These are phyloP conservation scores for Candida golubevii DNA, from an alignment of 805 yeast genomes.

Conservation along the genomic window DNA sequence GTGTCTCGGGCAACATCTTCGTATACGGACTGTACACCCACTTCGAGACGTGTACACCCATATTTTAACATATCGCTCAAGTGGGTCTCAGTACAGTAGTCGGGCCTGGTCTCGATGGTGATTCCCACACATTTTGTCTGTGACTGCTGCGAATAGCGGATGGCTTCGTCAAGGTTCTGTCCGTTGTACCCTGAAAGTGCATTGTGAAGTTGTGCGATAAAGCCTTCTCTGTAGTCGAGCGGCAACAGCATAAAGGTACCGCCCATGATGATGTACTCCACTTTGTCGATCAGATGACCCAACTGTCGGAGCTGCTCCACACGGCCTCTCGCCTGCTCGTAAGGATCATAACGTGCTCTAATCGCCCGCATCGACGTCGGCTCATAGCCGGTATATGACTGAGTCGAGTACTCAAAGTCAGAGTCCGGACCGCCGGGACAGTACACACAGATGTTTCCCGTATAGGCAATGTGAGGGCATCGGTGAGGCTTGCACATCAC, in stretches of 20 bases:
- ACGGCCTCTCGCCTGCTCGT: slow-evolving; percentile 97
- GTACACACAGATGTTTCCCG: slow-evolving; percentile 96
- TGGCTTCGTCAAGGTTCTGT: slow-evolving; percentile 83
- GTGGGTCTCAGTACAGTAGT: slow-evolving; percentile 95
- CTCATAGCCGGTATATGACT: slow-evolving; percentile 96
- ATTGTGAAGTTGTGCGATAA: slow-evolving; percentile 86
- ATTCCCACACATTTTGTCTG: slow-evolving; percentile 97
- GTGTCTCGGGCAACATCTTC: slow-evolving; percentile 99
- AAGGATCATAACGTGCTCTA: slow-evolving; percentile 96
- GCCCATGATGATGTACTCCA: slow-evolving; percentile 97
- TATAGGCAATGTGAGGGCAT: slow-evolving; percentile 98
- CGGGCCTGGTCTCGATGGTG: slow-evolving; percentile 97
- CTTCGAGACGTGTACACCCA: slow-evolving; percentile 94
- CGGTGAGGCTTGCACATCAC: slow-evolving; percentile 99
- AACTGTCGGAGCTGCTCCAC: slow-evolving; percentile 91
- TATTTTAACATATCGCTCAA: slow-evolving; percentile 91
- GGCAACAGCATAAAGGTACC: slow-evolving; percentile 98
- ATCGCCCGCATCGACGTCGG: slow-evolving; percentile 99
- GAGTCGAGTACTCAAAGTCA: slow-evolving; percentile 96
- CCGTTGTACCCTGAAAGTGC: slow-evolving; percentile 93
- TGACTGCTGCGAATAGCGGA: slow-evolving; percentile 85
- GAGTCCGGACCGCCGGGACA: slow-evolving; percentile 99
- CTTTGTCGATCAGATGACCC: slow-evolving; percentile 96
- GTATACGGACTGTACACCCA: slow-evolving; percentile 95
- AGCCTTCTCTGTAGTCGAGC: slow-evolving; percentile 80